Evolutionary conservation across 148 eudicot genomes (phyloP).

Genomic region (Fagopyrum esculentum): DNA sequence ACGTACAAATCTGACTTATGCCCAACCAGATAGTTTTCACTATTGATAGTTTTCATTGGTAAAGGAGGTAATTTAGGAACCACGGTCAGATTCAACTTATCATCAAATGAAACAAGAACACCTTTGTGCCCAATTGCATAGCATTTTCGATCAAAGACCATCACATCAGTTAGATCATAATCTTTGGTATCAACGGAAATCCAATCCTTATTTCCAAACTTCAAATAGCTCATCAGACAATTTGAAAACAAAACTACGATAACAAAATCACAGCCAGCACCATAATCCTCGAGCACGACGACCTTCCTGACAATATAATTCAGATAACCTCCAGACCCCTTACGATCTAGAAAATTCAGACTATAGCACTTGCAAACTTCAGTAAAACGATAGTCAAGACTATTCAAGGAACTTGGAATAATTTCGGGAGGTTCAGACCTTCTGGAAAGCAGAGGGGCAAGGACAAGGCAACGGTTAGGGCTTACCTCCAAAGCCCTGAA

Average conservation of each 20-base stretch:
- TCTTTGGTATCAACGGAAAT: background rate
- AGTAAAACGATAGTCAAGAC: slow-evolving; percentile 5
- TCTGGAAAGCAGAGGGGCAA: background rate
- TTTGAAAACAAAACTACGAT: background rate
- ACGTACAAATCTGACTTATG: background rate
- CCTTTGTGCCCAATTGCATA: background rate
- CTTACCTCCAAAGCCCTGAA: background rate
- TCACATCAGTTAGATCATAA: background rate
- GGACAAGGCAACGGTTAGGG: slow-evolving; percentile 12
- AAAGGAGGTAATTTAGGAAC: background rate
- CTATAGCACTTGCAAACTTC: slow-evolving; percentile 8
- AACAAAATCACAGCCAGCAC: background rate
- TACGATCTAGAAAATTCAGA: background rate
- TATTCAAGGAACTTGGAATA: slow-evolving; percentile 2
- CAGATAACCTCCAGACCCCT: background rate
- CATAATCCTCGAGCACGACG: background rate
- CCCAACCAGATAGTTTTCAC: background rate
- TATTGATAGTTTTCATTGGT: too few relatives aligned
- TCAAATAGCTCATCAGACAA: background rate
- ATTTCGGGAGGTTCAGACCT: background rate
- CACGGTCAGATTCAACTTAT: background rate
- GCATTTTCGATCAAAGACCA: background rate
- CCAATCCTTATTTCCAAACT: background rate
- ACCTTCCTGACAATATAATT: background rate
- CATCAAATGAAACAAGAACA: background rate